These are phyloP conservation scores for Penicillium sp. DNA, from an alignment of 2,329 filamentous ascomycete species.

Conservation along the genomic window DNA sequence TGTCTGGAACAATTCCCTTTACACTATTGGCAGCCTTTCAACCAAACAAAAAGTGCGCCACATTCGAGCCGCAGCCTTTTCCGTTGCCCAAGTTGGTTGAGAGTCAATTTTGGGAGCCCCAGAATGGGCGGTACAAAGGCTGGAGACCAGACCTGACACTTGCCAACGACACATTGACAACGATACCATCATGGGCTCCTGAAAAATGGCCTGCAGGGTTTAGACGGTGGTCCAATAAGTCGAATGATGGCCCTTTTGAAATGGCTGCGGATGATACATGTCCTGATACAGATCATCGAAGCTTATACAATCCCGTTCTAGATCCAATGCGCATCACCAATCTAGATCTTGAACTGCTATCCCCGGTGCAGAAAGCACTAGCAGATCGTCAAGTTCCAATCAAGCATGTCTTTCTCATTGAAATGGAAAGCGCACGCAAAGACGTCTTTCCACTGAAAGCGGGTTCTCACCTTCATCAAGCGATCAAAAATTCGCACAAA, in stretches of 20 bases:
- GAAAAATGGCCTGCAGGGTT: slow-evolving; percentile 25
- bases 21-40: slow-evolving; percentile 22
- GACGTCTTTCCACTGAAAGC: slow-evolving; percentile 28
- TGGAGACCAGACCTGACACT: slow-evolving; percentile 24
- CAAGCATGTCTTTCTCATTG: slow-evolving; percentile 27
- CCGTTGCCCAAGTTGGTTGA: slow-evolving; percentile 23
- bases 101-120: slow-evolving; percentile 25
- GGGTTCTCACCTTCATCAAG: slow-evolving; percentile 24
- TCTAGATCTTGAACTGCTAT: slow-evolving; percentile 23
- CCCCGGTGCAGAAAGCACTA: slow-evolving; percentile 22
- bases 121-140: slow-evolving; percentile 26
- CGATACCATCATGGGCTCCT: slow-evolving; percentile 22
- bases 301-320: slow-evolving; percentile 25
- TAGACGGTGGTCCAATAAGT: slow-evolving; percentile 19
- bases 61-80: slow-evolving; percentile 18
- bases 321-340: slow-evolving; percentile 31
- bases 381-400: slow-evolving; percentile 23
- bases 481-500: slow-evolving; percentile 22
- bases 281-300: background rate
- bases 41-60: background rate
- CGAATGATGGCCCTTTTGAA: background rate
- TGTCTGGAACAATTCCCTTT: slow-evolving; percentile 28
- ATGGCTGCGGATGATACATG: slow-evolving; percentile 6
- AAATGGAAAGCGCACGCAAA: slow-evolving; percentile 31
- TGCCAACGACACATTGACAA: slow-evolving; percentile 7